These are phyloP conservation scores for Mycena indigotica DNA, from an alignment of 768 basidiomycete species.

Conservation along the genomic window DNA sequence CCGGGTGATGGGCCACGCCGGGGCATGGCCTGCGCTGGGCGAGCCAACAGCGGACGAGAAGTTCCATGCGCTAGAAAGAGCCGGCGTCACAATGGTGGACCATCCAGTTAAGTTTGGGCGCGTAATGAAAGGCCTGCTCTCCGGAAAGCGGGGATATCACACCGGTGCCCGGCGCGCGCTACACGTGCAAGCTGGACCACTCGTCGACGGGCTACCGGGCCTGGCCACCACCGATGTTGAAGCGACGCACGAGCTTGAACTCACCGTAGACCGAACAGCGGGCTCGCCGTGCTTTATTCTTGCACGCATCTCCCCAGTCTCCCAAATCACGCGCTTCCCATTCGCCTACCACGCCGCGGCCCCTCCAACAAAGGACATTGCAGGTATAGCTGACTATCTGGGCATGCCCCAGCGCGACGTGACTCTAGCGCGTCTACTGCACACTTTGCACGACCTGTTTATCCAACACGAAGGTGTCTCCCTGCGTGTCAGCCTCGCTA, in stretches of 20 bases:
- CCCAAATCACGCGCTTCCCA: not conserved
- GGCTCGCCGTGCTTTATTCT: constrained; percentile 11
- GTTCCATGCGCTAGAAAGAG: not conserved
- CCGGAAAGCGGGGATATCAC: not conserved
- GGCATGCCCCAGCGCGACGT: too few species aligned
- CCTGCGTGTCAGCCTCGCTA: too few species aligned
- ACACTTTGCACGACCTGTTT: too few species aligned
- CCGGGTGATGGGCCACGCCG: constrained; percentile 18
- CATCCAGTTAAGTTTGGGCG: constrained; percentile 18
- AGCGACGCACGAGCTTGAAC: not conserved
- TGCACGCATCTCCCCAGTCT: not conserved
- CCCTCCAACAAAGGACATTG: too few species aligned
- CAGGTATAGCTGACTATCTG: too few species aligned
- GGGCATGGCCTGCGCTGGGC: constrained; percentile 8
- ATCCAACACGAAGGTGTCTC: not conserved
- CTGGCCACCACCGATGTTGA: not conserved
- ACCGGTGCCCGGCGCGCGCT: not conserved
- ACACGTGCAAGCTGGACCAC: not conserved
- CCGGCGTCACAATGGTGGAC: constrained; percentile 14
- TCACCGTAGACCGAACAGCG: constrained; percentile 13
- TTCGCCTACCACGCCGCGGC: not conserved
- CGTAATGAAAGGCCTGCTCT: constrained; percentile 4
- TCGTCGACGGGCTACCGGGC: too few species aligned
- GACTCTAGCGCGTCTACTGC: too few species aligned
- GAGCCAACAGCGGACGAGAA: constrained; percentile 12